Base-by-base conservation (phyloP, 805 yeast species). In the Yamadazyma tumulicola region DNA sequence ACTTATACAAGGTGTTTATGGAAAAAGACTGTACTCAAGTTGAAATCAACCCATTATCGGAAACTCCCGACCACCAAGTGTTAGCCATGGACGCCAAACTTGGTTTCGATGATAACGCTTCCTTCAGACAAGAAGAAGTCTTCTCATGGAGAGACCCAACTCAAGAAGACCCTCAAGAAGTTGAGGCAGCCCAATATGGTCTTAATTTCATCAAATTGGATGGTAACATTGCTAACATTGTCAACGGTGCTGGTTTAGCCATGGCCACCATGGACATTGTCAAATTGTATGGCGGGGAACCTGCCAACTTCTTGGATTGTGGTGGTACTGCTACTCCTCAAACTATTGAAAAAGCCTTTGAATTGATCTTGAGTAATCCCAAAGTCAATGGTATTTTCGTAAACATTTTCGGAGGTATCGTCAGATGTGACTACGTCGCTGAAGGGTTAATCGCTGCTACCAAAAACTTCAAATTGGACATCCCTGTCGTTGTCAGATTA, bases 201-300 rank as follows among this genome's bases (percentile, higher is more conserved):
- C 78, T 93, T 57, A 93, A 93, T 74, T 93, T 91, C 67, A 94
- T 93, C 73, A 93, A 93, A 74, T 81, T 93, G 60, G 94, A 91
- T 59, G 99, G 99, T 68, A 86, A 88, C 76, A 91, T 93, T 59
- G 99, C 98, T 54, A 91, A 96, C 74, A 75, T 93, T 45, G 99
- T 93, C 63, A 93, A 93, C 68, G 99, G 99, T 74, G 99, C 99
- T 40, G 99, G 99, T 67, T 78, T 93, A 61, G 99, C 99, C 55
- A 93, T 93, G 99, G 99, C 99, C 53, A 93, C 99, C 48, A 89
- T 93, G 97, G 99, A 93, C 69, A 94, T 94, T 63, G 87, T 93
- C 74, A 88, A 93, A 73, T 79, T 93, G 55, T 85, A 88, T 72
- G 97, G 97, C 57, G 99, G 99, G 65, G 85, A 79, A 51, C 99